A percentile compares a stretch with the other conserved stretches of the same genome.
Evolutionary conservation across 371 early-diverging fungal genomes (phyloP).

Genomic region (Cokeromyces recurvatus): DNA sequence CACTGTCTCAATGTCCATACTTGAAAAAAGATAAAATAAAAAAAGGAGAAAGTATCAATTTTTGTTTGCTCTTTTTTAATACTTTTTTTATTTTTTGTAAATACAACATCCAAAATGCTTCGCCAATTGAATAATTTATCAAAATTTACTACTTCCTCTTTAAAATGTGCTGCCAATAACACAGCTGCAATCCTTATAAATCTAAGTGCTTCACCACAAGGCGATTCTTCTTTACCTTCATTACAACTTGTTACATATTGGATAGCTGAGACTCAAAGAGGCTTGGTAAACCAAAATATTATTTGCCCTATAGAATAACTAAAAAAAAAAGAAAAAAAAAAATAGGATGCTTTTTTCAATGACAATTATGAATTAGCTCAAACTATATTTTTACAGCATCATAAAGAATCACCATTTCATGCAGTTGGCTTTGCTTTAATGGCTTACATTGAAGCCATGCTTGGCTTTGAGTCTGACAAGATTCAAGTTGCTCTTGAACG

Average conservation of each 20-base stretch:
- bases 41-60: too few species aligned
- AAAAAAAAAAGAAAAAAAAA: neutral
- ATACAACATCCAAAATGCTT: constrained; percentile 30
- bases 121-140: constrained; percentile 36
- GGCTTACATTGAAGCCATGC: constrained; percentile 49
- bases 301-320: neutral
- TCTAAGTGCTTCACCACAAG: constrained; percentile 17
- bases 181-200: constrained; percentile 21
- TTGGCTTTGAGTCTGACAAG: constrained; percentile 35
- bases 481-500: constrained; percentile 36
- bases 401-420: constrained; percentile 42
- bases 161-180: constrained; percentile 36
- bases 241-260: constrained; percentile 31
- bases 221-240: constrained; percentile 27
- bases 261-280: constrained; percentile 41
- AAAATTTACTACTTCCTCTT: constrained; percentile 31
- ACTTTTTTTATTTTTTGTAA: too few species aligned
- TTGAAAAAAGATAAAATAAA: too few species aligned
- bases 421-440: constrained; percentile 45
- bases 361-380: constrained; percentile 44
- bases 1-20: too few species aligned
- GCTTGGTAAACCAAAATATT: constrained; percentile 30
- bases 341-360: constrained; percentile 42
- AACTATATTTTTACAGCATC: constrained; percentile 33
- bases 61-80: too few species aligned